Percentiles rank a stretch among this genome's conserved stretches.
phyloP scores from a whole-genome alignment of 169 alveolate species.

The Plasmodium relictum region DNA sequence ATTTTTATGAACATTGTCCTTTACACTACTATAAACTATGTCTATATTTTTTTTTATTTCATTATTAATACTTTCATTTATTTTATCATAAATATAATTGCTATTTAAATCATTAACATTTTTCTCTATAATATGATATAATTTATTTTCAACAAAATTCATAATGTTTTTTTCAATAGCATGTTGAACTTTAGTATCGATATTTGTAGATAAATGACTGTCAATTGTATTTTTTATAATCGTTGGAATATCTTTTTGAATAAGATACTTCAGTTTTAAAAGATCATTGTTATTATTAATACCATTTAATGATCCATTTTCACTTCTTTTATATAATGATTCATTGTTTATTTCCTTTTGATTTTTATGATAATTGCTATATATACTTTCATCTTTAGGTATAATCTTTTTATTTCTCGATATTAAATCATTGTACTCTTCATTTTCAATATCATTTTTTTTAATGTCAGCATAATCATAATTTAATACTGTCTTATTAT shows the following conservation, averaged over 20 bases:
- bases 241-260: conserved; percentile 21
- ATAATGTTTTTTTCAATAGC: conserved; percentile 27
- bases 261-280: conserved; percentile 2
- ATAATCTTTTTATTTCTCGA: neutral
- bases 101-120: conserved; percentile 3
- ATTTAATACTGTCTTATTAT: conserved; percentile 36
- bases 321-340: neutral
- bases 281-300: neutral
- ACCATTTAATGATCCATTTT: neutral
- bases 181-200: conserved; percentile 27
- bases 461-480: conserved; percentile 16
- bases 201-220: conserved; percentile 17
- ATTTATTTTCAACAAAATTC: conserved; percentile 26
- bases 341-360: conserved; percentile 1
- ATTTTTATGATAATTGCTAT: neutral
- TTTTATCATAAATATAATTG: conserved; percentile 1
- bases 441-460: neutral
- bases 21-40: neutral
- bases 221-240: conserved; percentile 29
- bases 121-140: conserved; percentile 4
- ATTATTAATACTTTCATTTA: conserved; percentile 17
- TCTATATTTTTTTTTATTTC: conserved; percentile 44
- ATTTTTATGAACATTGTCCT: conserved; percentile 16
- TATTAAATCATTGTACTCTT: neutral
- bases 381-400: neutral